These are phyloP conservation scores for Favolaschia claudopus DNA, from an alignment of 768 basidiomycete genomes.

Conservation along the genomic window DNA sequence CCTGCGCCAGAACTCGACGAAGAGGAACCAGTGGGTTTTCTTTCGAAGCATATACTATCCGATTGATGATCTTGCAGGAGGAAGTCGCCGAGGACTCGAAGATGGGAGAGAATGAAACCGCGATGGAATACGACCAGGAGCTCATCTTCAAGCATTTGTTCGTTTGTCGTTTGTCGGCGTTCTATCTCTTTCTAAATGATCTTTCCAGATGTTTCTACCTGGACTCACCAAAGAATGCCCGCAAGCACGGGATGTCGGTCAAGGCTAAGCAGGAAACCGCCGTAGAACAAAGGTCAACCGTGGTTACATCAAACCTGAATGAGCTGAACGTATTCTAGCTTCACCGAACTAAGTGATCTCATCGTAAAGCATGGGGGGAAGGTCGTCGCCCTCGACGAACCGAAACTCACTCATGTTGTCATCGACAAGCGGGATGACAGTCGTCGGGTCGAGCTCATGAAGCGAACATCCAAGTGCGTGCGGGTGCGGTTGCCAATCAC, in stretches of 20 bases:
- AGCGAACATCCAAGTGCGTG: conserved; percentile 73
- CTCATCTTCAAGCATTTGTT: conserved; percentile 86
- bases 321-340: conserved; percentile 48
- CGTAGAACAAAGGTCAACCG: conserved; percentile 60
- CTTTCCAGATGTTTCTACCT: conserved; percentile 84
- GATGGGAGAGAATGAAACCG: conserved; percentile 78
- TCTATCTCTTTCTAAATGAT: conserved; percentile 3
- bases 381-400: conserved; percentile 71
- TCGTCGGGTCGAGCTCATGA: conserved; percentile 74
- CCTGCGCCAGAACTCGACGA: neutral
- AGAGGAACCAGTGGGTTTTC: conserved; percentile 17
- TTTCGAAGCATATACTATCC: neutral
- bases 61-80: conserved; percentile 22
- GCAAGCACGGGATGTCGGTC: conserved; percentile 64
- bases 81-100: conserved; percentile 44
- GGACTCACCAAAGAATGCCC: conserved; percentile 81
- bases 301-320: neutral
- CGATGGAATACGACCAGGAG: conserved; percentile 81
- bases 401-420: conserved; percentile 87
- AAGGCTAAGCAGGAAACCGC: conserved; percentile 60
- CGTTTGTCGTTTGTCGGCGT: conserved; percentile 33
- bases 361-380: conserved; percentile 79
- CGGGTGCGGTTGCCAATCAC: conserved; percentile 17
- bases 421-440: conserved; percentile 84
- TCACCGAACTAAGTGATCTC: conserved; percentile 55